Base-by-base conservation (phyloP, 768 basidiomycete species). In the Mycena amicta region DNA sequence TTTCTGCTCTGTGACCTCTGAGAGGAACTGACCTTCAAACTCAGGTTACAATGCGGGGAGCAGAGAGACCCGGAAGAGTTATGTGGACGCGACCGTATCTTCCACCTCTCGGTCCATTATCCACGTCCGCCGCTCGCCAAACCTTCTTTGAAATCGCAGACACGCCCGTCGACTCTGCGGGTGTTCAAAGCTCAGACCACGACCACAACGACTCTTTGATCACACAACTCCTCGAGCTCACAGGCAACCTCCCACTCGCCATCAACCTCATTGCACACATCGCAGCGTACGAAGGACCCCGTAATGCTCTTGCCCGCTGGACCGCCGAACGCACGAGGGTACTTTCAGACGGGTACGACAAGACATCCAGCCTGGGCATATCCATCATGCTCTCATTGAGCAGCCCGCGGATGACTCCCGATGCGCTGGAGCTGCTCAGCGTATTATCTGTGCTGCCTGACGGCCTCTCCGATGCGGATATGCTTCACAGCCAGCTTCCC, bases 131-230 rank as follows among this genome's bases (percentile, higher is more conserved):
- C 1, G 54, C 54, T 0, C 27, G 50, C n/a, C n/a, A 55, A 28
- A 55, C 39, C 30, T 60, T 60, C 33, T 4, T 46, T 2, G 59
- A 60, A 11, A 56, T 60, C 15, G 41, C 59, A 3, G 59, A 60
- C 29, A 40, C 13, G 2, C 4, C 13, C 12, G 11, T 18, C 18
- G 18, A 37, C 18, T 8, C 12, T 8, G 12, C 22, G 6, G 20
- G 5, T 8, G 43, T 8, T 8, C n/a, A n/a, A n/a, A n/a, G n/a
- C n/a, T n/a, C n/a, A n/a, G n/a, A n/a, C n/a, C n/a, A n/a, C n/a
- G n/a, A n/a, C n/a, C n/a, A n/a, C n/a, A n/a, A n/a, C n/a, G n/a
- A n/a, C n/a, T n/a, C n/a, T n/a, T n/a, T n/a, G 2, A 26, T 59
- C 18, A 13, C 13, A 2, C 8, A 60, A 22, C 22, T 55, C 1